Evolutionary conservation across 1,139 yeast genomes (phyloP), one percentile per base, ranked within the genome.

Genomic region (Geotrichum reessii): DNA sequence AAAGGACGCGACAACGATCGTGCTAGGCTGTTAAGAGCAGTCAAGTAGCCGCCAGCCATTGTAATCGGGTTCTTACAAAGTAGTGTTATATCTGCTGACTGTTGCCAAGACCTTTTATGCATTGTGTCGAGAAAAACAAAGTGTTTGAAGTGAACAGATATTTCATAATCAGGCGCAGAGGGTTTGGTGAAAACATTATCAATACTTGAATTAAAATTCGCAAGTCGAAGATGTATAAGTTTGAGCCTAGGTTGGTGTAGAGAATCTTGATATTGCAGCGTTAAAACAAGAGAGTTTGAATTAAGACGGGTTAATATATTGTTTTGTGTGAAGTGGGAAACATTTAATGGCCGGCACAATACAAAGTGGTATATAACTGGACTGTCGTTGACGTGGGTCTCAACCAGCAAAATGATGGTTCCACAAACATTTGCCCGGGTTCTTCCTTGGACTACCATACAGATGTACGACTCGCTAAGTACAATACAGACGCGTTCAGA

Each of bases 1-100:
- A 65, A 63, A 5, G 67, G 66, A 33, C 57, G 55, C 1, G 66
- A 60, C 55, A 63, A 64, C 2, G 64, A 50, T 12, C 59, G 55
- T 1, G 66, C 62, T 11, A 65, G 55, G 24, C 62, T 62, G 50
- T 56, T 51, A 19, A 65, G 55, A 1, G 64, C 58, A 22, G 61
- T 58, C 7, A 48, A 46, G 19, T 53, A 57, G 19, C 55, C 59
- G 12, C 44, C 49, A 3, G 47, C 8, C 28, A 54, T 47, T 6
- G 55, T 37, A 3, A 33, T 5, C 11, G 57, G 60, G 51, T 53
- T 44, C 22, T 57, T 47, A 46, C 57, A 54, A 19, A 17, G 3
- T 9, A 47, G 14, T 24, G 24, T 40, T 21, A 40, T 9, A n/a
- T n/a, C 5, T n/a, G n/a, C 17, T 40, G 14, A 7, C 31, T 49